Base-by-base conservation (phyloP, 257 asterid species). In the Solanum clarkiae region DNA sequence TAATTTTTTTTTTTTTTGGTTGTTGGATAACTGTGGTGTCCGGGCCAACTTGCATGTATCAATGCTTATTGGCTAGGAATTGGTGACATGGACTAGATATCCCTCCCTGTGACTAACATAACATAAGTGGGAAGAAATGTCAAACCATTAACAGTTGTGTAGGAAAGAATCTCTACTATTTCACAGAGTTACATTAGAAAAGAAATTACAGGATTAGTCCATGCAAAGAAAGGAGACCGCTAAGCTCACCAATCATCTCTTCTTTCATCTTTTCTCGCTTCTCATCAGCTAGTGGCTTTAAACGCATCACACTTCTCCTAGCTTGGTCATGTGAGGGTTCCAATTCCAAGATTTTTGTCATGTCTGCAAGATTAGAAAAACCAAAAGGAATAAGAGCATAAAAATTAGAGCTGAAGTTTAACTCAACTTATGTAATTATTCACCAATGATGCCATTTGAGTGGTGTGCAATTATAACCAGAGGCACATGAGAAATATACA, bases 251-350 rank as follows among this genome's bases (percentile, higher is more conserved):
- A 82, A 96, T 93, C 99, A 96, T 96, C 91, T 96, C 99, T 88
- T 96, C 99, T 91, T 96, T 95, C 98, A 96, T 92, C 91, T 96
- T 94, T 80, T 96, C 99, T 53, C 99, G 93, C 90, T 96, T 96
- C 86, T 91, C 98, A 84, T 95, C 99, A 17, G 99, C 99, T 86
- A 96, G 77, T 88, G 99, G 98, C 88, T 95, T 94, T 80, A 96
- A 88, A 49, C 97, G 98, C 29, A 90, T 77, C 84, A 94, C 89
- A 84, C 90, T 72, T 88, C 97, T 92, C 93, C 98, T 91, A 84
- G 97, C 98, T 87, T 93, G 97, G 87, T 92, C 90, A 85, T 95
- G 87, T 84, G 95, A 89, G 8, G 92, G 98, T 87, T 96, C 98
- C 92, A 93, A 49, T 86, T 96, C 99, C 88, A 95, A 88, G 88